These are phyloP conservation scores for Solanum pimpinellifolium DNA, from an alignment of 257 asterid genomes.

Conservation along the genomic window DNA sequence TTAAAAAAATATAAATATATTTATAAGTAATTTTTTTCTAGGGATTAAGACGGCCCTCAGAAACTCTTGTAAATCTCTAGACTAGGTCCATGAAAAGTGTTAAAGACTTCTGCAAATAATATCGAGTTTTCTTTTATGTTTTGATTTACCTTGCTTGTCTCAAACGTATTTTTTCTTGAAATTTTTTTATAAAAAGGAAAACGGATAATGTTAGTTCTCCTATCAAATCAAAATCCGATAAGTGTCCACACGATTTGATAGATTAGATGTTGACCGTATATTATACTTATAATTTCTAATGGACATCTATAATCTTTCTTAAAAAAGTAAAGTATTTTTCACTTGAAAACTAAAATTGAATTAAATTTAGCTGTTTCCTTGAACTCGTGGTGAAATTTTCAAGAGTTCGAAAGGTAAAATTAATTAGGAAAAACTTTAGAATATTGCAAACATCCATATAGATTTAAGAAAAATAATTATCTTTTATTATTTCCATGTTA, in stretches of 20 bases:
- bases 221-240: too few relatives aligned
- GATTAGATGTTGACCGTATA: background rate
- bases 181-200: background rate
- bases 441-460: too few relatives aligned
- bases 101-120: too few relatives aligned
- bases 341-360: background rate
- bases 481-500: too few relatives aligned
- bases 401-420: background rate
- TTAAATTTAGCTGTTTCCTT: background rate
- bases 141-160: background rate
- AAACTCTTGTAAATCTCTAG: background rate
- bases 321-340: background rate
- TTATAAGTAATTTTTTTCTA: too few relatives aligned
- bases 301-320: background rate
- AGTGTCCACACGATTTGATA: background rate
- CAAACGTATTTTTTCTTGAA: background rate
- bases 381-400: background rate
- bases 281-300: too few relatives aligned
- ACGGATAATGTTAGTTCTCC: background rate
- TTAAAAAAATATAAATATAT: too few relatives aligned
- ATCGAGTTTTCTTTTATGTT: background rate
- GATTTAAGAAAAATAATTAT: too few relatives aligned
- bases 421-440: background rate
- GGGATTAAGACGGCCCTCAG: too few relatives aligned
- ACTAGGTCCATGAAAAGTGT: background rate